phyloP scores from a whole-genome alignment of 2,329 filamentous ascomycete species.

The Xylaria sp. region DNA sequence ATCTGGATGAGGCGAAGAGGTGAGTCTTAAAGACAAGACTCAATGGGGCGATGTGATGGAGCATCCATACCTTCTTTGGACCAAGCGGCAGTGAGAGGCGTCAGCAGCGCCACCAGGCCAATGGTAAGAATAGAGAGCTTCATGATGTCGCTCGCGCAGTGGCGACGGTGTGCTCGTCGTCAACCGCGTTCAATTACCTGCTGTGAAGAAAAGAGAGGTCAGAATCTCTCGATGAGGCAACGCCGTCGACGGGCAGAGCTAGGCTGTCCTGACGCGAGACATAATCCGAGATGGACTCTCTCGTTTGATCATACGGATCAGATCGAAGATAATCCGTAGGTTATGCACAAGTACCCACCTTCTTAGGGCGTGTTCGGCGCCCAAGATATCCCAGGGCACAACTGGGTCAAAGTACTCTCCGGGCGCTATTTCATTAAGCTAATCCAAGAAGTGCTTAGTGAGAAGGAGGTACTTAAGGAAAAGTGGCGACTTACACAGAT shows the following conservation, averaged over 20 bases:
- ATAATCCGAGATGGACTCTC: background rate
- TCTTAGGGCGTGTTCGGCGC: no score
- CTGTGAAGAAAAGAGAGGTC: background rate
- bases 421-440: no score
- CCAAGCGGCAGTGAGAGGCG: conserved; percentile 68
- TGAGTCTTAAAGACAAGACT: background rate
- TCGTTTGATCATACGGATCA: background rate
- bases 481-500: no score
- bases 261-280: background rate
- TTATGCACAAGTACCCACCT: background rate
- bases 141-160: conserved; percentile 50
- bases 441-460: no score
- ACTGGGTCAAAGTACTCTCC: no score
- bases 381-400: no score
- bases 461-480: no score
- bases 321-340: background rate
- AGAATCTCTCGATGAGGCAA: conserved; percentile 17
- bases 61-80: conserved; percentile 66
- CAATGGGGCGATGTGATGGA: background rate
- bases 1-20: conserved; percentile 49
- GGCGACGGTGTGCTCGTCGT: background rate
- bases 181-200: background rate
- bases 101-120: conserved; percentile 63
- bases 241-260: background rate
- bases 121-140: conserved; percentile 62